Conservation (phyloP, 257 asterid species). For the Cordia subcordata region DNA sequence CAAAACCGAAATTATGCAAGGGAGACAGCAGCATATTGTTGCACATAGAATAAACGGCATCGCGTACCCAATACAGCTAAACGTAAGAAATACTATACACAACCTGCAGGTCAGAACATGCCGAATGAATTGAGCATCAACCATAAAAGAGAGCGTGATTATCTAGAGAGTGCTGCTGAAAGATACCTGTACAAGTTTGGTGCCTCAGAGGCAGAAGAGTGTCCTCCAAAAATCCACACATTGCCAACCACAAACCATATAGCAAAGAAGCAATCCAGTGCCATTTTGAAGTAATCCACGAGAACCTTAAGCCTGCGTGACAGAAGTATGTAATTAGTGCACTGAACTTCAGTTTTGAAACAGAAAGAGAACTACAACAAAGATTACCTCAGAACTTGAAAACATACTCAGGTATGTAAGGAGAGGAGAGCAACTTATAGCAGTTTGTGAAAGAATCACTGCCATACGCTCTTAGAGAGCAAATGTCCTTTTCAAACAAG, state of each 20-base stretch:
- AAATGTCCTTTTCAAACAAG: too few species aligned
- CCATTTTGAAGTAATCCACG: constrained; percentile 84
- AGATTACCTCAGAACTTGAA: too few species aligned
- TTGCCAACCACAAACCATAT: constrained; percentile 98
- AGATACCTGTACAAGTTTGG: constrained; percentile 87
- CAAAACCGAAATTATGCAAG: constrained; percentile 82
- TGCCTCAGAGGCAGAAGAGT: constrained; percentile 70
- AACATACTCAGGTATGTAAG: too few species aligned
- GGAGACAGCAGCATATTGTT: constrained; percentile 96
- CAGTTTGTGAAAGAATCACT: too few species aligned
- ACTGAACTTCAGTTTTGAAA: background rate
- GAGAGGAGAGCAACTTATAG: too few species aligned
- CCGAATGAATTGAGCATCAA: constrained; percentile 1
- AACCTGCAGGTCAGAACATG: constrained; percentile 46
- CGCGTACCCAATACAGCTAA: constrained; percentile 94
- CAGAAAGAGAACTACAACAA: background rate
- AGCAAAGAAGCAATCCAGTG: constrained; percentile 92
- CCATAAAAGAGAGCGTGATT: background rate
- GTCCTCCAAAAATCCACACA: constrained; percentile 96
- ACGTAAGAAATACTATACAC: constrained; percentile 83
- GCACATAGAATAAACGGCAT: constrained; percentile 96
- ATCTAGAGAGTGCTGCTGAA: background rate
- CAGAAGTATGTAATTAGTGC: constrained; percentile 19
- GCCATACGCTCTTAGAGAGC: too few species aligned
- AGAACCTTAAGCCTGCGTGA: constrained; percentile 63